Evolutionary conservation across 192 early-diverging fungal species (phyloP).

Genomic region (Coemansia sp.): DNA sequence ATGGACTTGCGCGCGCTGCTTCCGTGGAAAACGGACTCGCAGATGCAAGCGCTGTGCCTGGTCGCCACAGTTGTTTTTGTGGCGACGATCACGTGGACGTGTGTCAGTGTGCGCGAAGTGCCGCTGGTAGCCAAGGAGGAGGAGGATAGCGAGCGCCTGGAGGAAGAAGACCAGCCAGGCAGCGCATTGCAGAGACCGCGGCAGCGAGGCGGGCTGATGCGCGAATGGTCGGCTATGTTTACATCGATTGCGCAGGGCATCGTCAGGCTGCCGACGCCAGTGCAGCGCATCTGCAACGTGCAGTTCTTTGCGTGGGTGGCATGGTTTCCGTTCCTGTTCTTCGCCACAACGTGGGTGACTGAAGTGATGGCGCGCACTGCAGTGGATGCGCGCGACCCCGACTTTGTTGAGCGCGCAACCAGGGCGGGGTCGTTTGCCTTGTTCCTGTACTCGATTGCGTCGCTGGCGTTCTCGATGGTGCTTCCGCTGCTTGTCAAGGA

Average conservation of each 20-base stretch:
- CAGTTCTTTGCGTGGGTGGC: slow-evolving; percentile 97
- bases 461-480: slow-evolving; percentile 57
- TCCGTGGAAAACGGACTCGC: slow-evolving; percentile 67
- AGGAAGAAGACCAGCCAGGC: not conserved
- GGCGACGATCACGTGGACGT: slow-evolving; percentile 64
- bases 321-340: slow-evolving; percentile 98
- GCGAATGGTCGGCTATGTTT: slow-evolving; percentile 35
- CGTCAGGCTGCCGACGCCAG: slow-evolving; percentile 63
- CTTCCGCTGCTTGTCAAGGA: slow-evolving; percentile 41
- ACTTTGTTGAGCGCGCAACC: slow-evolving; percentile 63
- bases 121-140: slow-evolving; percentile 9
- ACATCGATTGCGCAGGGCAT: slow-evolving; percentile 30
- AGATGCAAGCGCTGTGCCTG: slow-evolving; percentile 83
- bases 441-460: slow-evolving; percentile 77
- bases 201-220: not conserved
- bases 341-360: slow-evolving; percentile 64
- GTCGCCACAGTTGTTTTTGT: slow-evolving; percentile 73
- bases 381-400: slow-evolving; percentile 29
- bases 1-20: slow-evolving; percentile 72
- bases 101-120: slow-evolving; percentile 63
- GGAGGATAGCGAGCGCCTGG: slow-evolving; percentile 15
- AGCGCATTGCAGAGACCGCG: not conserved
- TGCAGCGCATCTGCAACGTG: slow-evolving; percentile 84
- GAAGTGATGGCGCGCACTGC: slow-evolving; percentile 34
- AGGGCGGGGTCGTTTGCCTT: slow-evolving; percentile 88